These are phyloP conservation scores for Pyracantha coccinea DNA, from an alignment of 331 rosid species.

Conservation along the genomic window DNA sequence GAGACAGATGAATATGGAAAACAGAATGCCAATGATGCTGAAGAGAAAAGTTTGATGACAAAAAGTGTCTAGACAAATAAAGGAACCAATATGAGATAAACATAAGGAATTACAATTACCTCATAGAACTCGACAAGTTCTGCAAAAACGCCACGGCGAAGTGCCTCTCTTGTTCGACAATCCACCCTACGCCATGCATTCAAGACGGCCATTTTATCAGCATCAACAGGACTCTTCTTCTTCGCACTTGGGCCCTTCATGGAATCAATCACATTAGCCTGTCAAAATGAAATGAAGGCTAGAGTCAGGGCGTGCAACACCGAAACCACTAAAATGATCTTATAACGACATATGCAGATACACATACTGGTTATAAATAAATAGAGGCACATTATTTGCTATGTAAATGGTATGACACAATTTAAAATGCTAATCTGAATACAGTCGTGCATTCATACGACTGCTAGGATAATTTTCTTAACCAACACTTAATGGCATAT, in stretches of 20 bases:
- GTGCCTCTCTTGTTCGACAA: slow-evolving; percentile 80
- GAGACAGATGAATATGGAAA: background rate
- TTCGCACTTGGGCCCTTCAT: slow-evolving; percentile 34
- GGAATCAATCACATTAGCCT: slow-evolving; percentile 59
- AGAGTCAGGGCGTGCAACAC: slow-evolving; percentile 7
- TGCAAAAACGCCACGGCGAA: slow-evolving; percentile 67
- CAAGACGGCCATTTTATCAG: slow-evolving; percentile 49
- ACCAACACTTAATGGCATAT: background rate
- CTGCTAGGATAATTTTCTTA: background rate
- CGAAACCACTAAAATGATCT: background rate
- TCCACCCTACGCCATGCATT: slow-evolving; percentile 61
- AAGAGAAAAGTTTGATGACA: background rate
- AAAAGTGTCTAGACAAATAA: background rate
- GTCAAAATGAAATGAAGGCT: slow-evolving; percentile 15
- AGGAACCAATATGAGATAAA: background rate
- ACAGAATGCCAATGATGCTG: background rate
- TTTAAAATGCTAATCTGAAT: background rate
- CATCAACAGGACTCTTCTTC: slow-evolving; percentile 50
- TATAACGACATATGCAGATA: background rate
- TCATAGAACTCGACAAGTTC: slow-evolving; percentile 79
- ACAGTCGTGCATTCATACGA: background rate
- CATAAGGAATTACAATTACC: slow-evolving; percentile 26
- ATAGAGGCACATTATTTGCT: background rate
- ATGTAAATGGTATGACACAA: background rate
- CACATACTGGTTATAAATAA: background rate